Base-by-base conservation (phyloP, 2,329 filamentous ascomycete species). In the Pseudogymnoascus sp. region DNA sequence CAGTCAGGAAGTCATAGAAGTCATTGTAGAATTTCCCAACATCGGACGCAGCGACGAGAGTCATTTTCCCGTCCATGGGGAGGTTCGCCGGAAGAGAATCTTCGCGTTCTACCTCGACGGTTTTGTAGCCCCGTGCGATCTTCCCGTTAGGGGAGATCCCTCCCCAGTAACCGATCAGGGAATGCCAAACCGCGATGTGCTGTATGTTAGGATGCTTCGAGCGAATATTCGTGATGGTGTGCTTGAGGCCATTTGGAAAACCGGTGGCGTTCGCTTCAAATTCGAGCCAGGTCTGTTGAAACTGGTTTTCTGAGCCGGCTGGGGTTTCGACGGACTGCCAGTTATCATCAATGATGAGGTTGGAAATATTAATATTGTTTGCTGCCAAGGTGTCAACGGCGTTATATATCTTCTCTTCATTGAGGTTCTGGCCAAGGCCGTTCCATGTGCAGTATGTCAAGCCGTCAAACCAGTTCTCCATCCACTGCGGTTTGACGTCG, bases 401-500 rank as follows among this genome's bases (percentile, higher is more conserved):
- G 41, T 85, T 75, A 11, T 92, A 79, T 12, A 99, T 84, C 69
- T 91, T 96, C 19, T 90, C 81, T 65, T 93, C 90, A 0, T 88
- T 95, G 35, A 99, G 79, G 50, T 87, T 79, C 70, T 96, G 91
- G 0, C 95, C 95, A 0, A 99, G 80, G 0, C 87, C 89, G 72
- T 98, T 99, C 95, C 95, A 99, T 0, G 95, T 99, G 84, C 95
- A 99, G 72, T 95, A 99, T 0, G 92, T 90, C 38, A 99, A 78
- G 0, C 92, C 91, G 73, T 98, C 95, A 72, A 93, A 93, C 92
- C 93, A 97, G 64, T 90, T 86, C 66, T 95, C 86, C 59, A 90
- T 78, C 91, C 91, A 96, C 72, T 86, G 75, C 5, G 81, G 76
- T 62, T 81, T 80, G 35, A 87, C 75, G 4, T 81, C 81, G 26